Evolutionary conservation across 2,329 filamentous ascomycete species (phyloP), one percentile per base, ranked within the genome.

Genomic region (Talaromyces piceae): DNA sequence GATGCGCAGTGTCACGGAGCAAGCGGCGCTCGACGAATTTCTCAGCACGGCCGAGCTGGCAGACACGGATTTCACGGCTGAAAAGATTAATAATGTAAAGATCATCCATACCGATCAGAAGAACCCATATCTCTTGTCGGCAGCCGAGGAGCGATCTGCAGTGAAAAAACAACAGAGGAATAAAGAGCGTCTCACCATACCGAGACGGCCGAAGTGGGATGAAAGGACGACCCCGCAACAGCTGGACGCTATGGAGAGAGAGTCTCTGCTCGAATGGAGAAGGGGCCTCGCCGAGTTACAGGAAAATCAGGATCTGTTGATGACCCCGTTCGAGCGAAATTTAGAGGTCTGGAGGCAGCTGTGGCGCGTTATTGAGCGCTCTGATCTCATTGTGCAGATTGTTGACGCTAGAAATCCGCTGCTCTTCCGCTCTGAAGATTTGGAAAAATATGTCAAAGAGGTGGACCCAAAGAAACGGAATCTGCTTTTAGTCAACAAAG

Each of bases 81-180:
- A 97, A 76, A 97, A 97, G 79, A 87, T 95, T 82, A 97, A 91
- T 73, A 97, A 94, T 66, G 87, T 97, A 72, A 96, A 96, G 76
- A 96, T 98, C 67, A 96, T 98, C 60, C 93, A 98, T 68, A 86
- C 85, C 59, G 90, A 96, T 68, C 91, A 96, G 73, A 88, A 87
- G 74, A 98, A 98, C 69, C 93, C 93, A 0, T 98, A 91, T 62
- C 76, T 98, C 4, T 77, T 98, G 16, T 91, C 89, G 0, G 83
- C 87, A 0, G 80, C 83, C 23, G 91, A 98, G 67, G 91, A 98
- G 76, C 78, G 84, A 60, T 81, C 79, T 8, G 78, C 88, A 18
- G 73, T 89, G 47, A 83, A 81, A 61, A 96, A 94, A 72, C 91
- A 97, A 61, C 84, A 83, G 63, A 79, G 84, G 65, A 91, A 96